Conservation (phyloP, 352 stramenopile genomes). For the Phytophthora litchii region DNA sequence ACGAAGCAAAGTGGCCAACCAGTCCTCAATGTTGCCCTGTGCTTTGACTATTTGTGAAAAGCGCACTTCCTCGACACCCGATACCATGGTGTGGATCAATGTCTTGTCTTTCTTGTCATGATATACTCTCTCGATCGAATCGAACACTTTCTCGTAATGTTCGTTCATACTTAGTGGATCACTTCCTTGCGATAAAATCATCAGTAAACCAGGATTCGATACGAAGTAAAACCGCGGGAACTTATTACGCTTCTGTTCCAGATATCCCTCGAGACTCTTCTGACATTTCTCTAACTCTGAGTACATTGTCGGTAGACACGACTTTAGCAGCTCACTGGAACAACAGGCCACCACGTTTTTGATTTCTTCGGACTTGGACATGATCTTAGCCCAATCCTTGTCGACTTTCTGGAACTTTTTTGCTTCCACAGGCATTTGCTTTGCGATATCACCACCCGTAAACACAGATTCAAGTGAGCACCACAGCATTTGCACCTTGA, state of each 20-base stretch:
- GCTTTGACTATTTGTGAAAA: conserved; percentile 96
- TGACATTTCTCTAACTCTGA: conserved; percentile 98
- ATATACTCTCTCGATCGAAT: conserved; percentile 97
- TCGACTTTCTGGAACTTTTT: conserved; percentile 99
- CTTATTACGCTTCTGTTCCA: conserved; percentile 98
- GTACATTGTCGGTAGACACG: conserved; percentile 97
- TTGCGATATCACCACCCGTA: conserved; percentile 98
- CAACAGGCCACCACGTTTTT: conserved; percentile 95
- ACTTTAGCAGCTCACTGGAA: conserved; percentile 97
- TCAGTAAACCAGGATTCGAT: conserved; percentile 96
- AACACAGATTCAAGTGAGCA: conserved; percentile 98
- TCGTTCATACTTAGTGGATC: conserved; percentile 98
- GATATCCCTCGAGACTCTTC: conserved; percentile 97
- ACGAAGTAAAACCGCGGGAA: conserved; percentile 99
- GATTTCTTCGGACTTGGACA: conserved; percentile 92
- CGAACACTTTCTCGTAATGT: conserved; percentile 99
- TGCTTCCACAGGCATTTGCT: conserved; percentile 98
- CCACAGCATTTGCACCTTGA: conserved; percentile 99
- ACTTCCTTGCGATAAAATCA: conserved; percentile 97
- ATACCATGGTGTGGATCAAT: conserved; percentile 93
- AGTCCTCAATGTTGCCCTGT: conserved; percentile 99
- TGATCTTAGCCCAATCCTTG: conserved; percentile 99
- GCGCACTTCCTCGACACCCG: conserved; percentile 94
- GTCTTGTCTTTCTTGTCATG: conserved; percentile 99
- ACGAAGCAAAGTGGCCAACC: conserved; percentile 95